phyloP scores from a whole-genome alignment of 257 asterid genomes.

The Hygrophila difformis region DNA sequence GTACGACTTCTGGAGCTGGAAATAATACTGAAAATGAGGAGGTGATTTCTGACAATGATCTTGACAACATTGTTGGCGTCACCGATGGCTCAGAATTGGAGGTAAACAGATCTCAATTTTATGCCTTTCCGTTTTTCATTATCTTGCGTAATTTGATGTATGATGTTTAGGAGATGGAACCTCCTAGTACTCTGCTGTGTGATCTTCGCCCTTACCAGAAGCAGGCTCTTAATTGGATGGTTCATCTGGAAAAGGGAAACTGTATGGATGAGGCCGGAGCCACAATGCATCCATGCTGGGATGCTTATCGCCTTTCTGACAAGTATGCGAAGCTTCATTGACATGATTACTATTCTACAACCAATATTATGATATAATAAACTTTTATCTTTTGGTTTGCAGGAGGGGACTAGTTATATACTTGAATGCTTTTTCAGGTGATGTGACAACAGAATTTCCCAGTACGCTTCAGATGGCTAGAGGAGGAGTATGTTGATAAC shows the following conservation, averaged over 20 bases:
- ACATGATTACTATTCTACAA: slow-evolving; percentile 5
- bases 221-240: slow-evolving; percentile 97
- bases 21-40: slow-evolving; percentile 59
- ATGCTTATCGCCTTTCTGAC: slow-evolving; percentile 76
- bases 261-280: slow-evolving; percentile 59
- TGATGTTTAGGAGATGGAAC: slow-evolving; percentile 78
- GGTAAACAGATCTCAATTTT: slow-evolving; percentile 29
- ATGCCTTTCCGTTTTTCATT: slow-evolving; percentile 5
- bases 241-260: slow-evolving; percentile 69
- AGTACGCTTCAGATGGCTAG: slow-evolving; percentile 89
- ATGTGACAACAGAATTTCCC: slow-evolving; percentile 81
- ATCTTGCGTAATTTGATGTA: not conserved
- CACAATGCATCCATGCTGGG: slow-evolving; percentile 94
- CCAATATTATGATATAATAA: no score
- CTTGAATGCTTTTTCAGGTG: slow-evolving; percentile 87
- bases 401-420: slow-evolving; percentile 78
- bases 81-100: slow-evolving; percentile 61
- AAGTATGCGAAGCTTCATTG: slow-evolving; percentile 33
- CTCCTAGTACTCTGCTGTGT: slow-evolving; percentile 76
- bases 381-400: slow-evolving; percentile 20
- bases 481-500: slow-evolving; percentile 84
- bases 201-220: slow-evolving; percentile 93
- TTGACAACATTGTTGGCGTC: slow-evolving; percentile 85
- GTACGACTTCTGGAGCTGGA: slow-evolving; percentile 34
- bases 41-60: slow-evolving; percentile 76